Percentiles rank a stretch among this genome's conserved stretches.
Conservation (phyloP, 495 filamentous ascomycete species). For the Rostrohypoxylon terebratum region DNA sequence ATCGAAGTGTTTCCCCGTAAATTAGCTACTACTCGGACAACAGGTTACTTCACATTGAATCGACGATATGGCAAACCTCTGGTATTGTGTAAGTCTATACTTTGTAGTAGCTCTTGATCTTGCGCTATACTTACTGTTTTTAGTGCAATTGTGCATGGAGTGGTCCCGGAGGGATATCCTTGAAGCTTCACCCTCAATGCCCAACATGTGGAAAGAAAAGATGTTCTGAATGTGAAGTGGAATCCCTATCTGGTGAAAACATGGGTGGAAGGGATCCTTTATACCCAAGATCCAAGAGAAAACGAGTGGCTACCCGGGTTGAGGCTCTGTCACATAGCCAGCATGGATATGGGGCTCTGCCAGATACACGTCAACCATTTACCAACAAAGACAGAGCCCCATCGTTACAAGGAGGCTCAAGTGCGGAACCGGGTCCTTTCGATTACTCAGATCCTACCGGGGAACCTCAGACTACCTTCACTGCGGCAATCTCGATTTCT, state of each 20-base stretch:
- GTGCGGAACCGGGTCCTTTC: background rate
- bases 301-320: background rate
- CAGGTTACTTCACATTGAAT: background rate
- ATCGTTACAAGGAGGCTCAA: background rate
- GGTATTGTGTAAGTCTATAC: constrained; percentile 31
- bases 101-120: background rate
- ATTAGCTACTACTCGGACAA: background rate
- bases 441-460: background rate
- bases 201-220: background rate
- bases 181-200: background rate
- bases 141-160: constrained; percentile 12
- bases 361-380: background rate
- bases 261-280: background rate
- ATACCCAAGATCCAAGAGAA: background rate
- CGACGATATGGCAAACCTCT: background rate
- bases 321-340: background rate
- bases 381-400: constrained; percentile 29
- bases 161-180: constrained; percentile 12
- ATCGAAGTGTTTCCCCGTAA: background rate
- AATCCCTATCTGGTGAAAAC: background rate
- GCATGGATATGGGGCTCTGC: constrained; percentile 11
- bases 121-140: background rate
- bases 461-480: too few relatives aligned
- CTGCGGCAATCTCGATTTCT: background rate
- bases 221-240: background rate